These are phyloP conservation scores for Monilinia aucupariae DNA, from an alignment of 2,329 filamentous ascomycete species.

Conservation along the genomic window DNA sequence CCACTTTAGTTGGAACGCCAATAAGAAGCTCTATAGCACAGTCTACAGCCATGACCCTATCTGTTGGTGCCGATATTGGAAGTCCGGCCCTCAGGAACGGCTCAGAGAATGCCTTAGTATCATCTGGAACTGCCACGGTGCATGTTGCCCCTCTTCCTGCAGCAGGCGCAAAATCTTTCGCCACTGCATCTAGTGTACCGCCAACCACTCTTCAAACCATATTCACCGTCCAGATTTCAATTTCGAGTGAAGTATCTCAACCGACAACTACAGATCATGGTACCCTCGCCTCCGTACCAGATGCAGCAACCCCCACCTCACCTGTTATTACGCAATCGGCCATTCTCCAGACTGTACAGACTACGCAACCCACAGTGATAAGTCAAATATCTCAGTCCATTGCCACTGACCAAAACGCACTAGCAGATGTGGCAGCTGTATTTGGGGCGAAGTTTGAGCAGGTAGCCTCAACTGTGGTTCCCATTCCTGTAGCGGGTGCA, in stretches of 20 bases:
- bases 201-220: not conserved
- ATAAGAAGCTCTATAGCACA: not conserved
- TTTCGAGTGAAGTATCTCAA: not conserved
- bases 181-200: not conserved
- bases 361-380: not conserved
- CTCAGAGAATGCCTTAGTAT: not conserved
- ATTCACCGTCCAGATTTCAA: not conserved
- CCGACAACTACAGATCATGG: not conserved
- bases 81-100: constrained; percentile 5
- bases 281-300: not conserved
- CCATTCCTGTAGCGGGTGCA: not conserved
- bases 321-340: not conserved
- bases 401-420: constrained; percentile 4
- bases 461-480: not conserved
- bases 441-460: constrained; percentile 7
- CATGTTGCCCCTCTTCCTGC: not conserved
- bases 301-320: not conserved
- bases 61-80: not conserved
- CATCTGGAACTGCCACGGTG: not conserved
- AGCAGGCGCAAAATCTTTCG: not conserved
- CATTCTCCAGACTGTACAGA: not conserved
- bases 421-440: constrained; percentile 17
- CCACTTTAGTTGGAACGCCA: not conserved
- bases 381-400: not conserved
- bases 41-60: not conserved